Percentiles rank a stretch among this genome's conserved stretches.
phyloP scores from a whole-genome alignment of 192 early-diverging fungal genomes.

The Linnemannia zychae region DNA sequence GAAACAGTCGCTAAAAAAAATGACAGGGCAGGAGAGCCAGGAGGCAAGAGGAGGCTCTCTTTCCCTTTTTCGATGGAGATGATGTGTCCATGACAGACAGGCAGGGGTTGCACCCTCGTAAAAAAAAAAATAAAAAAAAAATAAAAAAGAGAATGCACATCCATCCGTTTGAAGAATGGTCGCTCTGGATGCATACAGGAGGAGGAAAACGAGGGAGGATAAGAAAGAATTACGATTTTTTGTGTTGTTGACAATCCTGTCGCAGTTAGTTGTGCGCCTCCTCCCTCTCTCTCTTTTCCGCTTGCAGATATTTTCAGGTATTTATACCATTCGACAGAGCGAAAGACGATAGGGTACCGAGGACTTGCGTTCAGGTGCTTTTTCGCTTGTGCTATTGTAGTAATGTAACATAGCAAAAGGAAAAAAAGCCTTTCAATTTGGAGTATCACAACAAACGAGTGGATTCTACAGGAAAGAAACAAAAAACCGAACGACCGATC shows the following conservation, averaged over 20 bases:
- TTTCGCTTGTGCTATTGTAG: no score
- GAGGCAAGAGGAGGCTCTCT: not conserved
- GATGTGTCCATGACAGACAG: not conserved
- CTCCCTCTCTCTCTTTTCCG: not conserved
- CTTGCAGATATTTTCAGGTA: not conserved
- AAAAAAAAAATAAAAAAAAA: not conserved
- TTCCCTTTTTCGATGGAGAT: not conserved
- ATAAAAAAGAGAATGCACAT: not conserved
- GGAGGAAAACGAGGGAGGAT: not conserved
- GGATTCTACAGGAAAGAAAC: not conserved
- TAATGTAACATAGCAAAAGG: no score
- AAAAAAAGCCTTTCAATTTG: not conserved
- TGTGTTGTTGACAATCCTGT: not conserved
- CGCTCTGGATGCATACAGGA: not conserved
- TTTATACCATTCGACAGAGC: slow-evolving; percentile 1
- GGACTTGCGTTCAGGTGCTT: no score
- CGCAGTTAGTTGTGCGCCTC: not conserved
- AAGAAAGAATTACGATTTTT: not conserved
- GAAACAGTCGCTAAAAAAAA: not conserved
- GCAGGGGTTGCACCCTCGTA: not conserved
- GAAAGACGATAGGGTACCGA: no score
- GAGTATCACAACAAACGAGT: no score
- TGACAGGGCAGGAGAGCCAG: not conserved
- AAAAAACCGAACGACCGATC: not conserved
- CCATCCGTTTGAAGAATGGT: not conserved